These are phyloP conservation scores for Termitomyces sp. DNA, from an alignment of 768 basidiomycete species.

Conservation along the genomic window DNA sequence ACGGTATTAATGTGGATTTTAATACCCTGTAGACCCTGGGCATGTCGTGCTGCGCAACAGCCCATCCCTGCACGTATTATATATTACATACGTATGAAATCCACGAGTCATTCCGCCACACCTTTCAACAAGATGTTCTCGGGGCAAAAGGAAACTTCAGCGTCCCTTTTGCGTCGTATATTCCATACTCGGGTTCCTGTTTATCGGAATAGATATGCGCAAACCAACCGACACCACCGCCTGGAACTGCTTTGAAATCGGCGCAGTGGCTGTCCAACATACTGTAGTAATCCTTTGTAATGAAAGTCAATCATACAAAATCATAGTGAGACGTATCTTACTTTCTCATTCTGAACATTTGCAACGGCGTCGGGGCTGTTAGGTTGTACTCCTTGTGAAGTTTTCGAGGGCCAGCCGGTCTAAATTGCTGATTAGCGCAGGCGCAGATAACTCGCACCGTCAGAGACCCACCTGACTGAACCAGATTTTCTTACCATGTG, in stretches of 20 bases:
- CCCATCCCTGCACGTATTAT: too few relatives aligned
- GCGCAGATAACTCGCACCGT: neutral
- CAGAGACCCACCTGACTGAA: constrained; percentile 53
- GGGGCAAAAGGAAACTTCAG: constrained; percentile 10
- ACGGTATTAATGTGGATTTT: too few relatives aligned
- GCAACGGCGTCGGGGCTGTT: constrained; percentile 60
- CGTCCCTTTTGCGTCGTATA: constrained; percentile 40
- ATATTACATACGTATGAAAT: too few relatives aligned
- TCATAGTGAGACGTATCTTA: constrained; percentile 19
- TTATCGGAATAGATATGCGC: constrained; percentile 74
- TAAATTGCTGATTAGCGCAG: constrained; percentile 16
- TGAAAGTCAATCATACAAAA: neutral
- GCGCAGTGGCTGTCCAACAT: constrained; percentile 60
- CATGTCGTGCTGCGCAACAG: too few relatives aligned
- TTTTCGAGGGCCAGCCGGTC: constrained; percentile 77
- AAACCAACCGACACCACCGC: constrained; percentile 76
- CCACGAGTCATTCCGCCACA: too few relatives aligned
- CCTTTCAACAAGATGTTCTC: constrained; percentile 8
- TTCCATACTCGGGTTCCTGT: constrained; percentile 64
- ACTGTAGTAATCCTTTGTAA: constrained; percentile 49
- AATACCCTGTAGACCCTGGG: too few relatives aligned
- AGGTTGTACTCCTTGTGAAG: constrained; percentile 54
- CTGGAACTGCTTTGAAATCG: constrained; percentile 50
- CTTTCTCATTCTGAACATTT: constrained; percentile 53
- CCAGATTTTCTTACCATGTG: constrained; percentile 66